These are phyloP conservation scores for Acanthamoeba castellanii DNA, from an alignment of 208 protist genomes.

Conservation along the genomic window DNA sequence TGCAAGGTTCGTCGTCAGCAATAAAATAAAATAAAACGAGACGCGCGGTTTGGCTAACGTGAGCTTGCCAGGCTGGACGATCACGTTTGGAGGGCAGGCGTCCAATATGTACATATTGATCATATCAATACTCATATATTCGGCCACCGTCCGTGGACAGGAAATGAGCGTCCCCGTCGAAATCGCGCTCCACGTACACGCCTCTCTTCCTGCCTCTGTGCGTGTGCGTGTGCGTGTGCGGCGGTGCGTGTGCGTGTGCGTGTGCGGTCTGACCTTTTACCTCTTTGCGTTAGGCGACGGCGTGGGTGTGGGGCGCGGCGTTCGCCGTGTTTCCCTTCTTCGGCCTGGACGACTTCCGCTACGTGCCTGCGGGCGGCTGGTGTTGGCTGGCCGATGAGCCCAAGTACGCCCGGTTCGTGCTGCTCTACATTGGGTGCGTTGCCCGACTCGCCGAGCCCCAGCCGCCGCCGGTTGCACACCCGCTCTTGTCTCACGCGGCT, in stretches of 20 bases:
- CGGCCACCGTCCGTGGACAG: not conserved
- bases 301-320: not conserved
- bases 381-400: conserved; percentile 16
- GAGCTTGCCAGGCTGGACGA: not conserved
- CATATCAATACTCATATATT: not conserved
- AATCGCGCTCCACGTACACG: not conserved
- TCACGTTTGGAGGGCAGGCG: not conserved
- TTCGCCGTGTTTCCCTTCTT: not conserved
- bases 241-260: no score
- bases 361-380: conserved; percentile 2
- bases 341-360: not conserved
- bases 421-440: not conserved
- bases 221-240: no score
- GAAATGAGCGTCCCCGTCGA: not conserved
- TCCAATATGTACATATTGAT: conserved; percentile 27
- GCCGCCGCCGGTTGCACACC: no score
- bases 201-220: not conserved
- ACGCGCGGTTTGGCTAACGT: no score
- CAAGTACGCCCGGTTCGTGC: conserved; percentile 2
- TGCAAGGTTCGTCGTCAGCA: not conserved
- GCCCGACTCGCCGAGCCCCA: no score
- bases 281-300: not conserved
- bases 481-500: not conserved
- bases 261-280: not conserved
- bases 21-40: no score